A percentile compares a stretch with the other conserved stretches of the same genome.
These are phyloP conservation scores for Celoporthe dispersa DNA, from an alignment of 2,329 filamentous ascomycete genomes.

Conservation along the genomic window DNA sequence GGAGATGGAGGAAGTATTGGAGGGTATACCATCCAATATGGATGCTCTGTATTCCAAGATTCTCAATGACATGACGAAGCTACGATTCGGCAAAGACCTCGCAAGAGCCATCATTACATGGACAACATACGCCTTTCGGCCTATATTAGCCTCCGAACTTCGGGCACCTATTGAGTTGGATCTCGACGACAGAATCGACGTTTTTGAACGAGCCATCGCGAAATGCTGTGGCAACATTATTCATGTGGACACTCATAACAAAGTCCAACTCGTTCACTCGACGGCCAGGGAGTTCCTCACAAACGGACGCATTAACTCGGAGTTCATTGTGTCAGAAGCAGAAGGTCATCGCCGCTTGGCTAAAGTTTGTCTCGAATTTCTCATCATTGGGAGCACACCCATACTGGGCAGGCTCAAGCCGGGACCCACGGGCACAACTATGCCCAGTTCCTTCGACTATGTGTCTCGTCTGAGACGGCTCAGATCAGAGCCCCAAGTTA, in stretches of 20 bases:
- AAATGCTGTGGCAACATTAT: conserved; percentile 37
- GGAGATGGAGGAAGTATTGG: conserved; percentile 35
- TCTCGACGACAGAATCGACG: conserved; percentile 34
- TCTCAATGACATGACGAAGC: conserved; percentile 33
- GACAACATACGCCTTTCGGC: conserved; percentile 35
- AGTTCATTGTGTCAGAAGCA: conserved; percentile 34
- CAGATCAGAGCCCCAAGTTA: background rate
- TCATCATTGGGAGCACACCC: conserved; percentile 19
- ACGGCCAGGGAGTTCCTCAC: conserved; percentile 39
- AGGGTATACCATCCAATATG: conserved; percentile 37
- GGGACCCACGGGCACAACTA: background rate
- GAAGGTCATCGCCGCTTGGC: conserved; percentile 34
- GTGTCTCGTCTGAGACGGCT: background rate
- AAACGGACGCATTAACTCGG: conserved; percentile 22
- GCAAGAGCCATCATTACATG: conserved; percentile 36
- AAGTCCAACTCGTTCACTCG: conserved; percentile 36
- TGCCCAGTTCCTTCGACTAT: background rate
- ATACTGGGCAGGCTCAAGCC: background rate
- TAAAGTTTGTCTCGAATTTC: conserved; percentile 34
- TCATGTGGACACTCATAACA: conserved; percentile 34
- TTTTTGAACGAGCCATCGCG: conserved; percentile 33
- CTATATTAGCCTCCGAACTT: conserved; percentile 35
- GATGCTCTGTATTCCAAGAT: conserved; percentile 37
- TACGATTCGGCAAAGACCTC: conserved; percentile 34
- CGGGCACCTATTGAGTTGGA: conserved; percentile 36